Base-by-base conservation (phyloP, 2,329 filamentous ascomycete species). In the Colletotrichum spaethianum region DNA sequence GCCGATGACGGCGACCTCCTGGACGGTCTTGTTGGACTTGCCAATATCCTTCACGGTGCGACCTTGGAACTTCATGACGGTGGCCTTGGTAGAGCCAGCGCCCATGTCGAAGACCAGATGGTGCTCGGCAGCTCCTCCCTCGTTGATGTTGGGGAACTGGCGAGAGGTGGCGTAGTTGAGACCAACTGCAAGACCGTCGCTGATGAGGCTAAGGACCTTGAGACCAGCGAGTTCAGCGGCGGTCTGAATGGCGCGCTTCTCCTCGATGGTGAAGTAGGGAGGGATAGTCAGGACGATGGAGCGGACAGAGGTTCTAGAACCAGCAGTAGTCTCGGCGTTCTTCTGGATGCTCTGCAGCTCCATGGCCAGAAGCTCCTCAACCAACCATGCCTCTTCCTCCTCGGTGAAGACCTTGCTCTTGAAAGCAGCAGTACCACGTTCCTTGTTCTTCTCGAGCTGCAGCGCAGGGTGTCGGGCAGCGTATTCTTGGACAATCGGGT, bases 81-180 rank as follows among this genome's bases (percentile, higher is more conserved):
- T 96, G 5, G 96, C 96, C 77, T 94, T 97, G 40, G 96, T 93
- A 56, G 94, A 98, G 5, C 96, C 96, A 76, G 96, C 95, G 76
- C 96, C 96, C 95, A 99, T 98, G 80, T 99, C 96, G 79, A 96
- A 99, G 38, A 99, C 91, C 81, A 99, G 85, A 83, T 99, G 94
- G 77, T 95, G 90, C 83, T 99, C 96, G 0, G 96, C 93, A 85
- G 95, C 95, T 75, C 90, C 93, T 66, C 94, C 94, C 65, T 96
- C 92, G 67, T 90, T 93, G 72, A 96, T 87, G 77, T 90, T 94
- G 46, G 95, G 94, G 82, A 98, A 99, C 20, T 93, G 94, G 78
- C 96, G 91, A 78, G 90, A 93, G 36, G 95, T 98, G 53, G 96
- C 96, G 82, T 98, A 99, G 84, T 99, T 97, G 76, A 99, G 84